Percentiles rank a stretch among this genome's conserved stretches.
Evolutionary conservation across 1,284 basidiomycete genomes (phyloP).

Genomic region (Irpex lacteus): DNA sequence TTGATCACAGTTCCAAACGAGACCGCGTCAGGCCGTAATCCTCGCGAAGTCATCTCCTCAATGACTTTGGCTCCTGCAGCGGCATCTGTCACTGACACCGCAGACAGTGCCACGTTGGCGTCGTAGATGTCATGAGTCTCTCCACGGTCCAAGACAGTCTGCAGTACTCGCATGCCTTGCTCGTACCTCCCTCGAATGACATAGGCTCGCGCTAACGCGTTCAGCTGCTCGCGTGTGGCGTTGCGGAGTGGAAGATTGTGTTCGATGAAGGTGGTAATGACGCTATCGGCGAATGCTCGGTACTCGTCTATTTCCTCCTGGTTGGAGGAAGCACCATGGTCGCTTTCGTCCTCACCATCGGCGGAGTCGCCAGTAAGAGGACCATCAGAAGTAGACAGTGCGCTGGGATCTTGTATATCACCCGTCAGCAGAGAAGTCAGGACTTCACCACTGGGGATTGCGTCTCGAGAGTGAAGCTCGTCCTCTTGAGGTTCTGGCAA

Average conservation of each 20-base stretch:
- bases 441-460: neutral
- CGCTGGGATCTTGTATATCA: neutral
- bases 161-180: constrained; percentile 48
- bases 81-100: constrained; percentile 49
- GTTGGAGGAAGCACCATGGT: neutral
- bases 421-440: neutral
- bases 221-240: constrained; percentile 52
- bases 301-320: constrained; percentile 24
- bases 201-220: constrained; percentile 57
- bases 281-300: constrained; percentile 40
- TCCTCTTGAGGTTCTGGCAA: neutral
- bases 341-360: neutral
- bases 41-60: constrained; percentile 42
- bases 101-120: constrained; percentile 57
- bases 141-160: constrained; percentile 41
- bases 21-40: constrained; percentile 48
- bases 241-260: constrained; percentile 42
- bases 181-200: constrained; percentile 52
- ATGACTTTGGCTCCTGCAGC: constrained; percentile 44
- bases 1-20: constrained; percentile 62
- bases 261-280: constrained; percentile 43
- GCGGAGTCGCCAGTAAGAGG: neutral
- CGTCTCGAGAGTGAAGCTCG: neutral
- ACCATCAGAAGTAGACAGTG: neutral
- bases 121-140: constrained; percentile 61